Evolutionary conservation across 2,329 filamentous ascomycete genomes (phyloP).

Genomic region (Curvularia spicifera): DNA sequence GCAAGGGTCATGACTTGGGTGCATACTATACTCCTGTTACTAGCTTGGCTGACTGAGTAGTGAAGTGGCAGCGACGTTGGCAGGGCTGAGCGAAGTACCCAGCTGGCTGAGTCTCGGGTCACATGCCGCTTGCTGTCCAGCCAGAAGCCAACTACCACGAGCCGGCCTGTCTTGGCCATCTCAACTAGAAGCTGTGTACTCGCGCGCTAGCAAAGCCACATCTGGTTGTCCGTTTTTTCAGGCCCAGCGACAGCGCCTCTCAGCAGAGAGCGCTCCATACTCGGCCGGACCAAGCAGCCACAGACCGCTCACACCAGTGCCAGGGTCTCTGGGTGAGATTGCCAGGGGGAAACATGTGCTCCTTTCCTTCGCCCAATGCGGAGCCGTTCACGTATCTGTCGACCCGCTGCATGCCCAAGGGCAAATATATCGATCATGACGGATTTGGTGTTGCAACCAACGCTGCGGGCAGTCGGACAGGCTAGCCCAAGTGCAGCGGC

Average conservation of each 20-base stretch:
- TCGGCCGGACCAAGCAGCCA: slow-evolving; percentile 1
- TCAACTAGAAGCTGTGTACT: not conserved
- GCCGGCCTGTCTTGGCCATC: not conserved
- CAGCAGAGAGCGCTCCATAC: not conserved
- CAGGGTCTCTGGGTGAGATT: not conserved
- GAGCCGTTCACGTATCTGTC: slow-evolving; percentile 2
- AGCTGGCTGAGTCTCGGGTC: not conserved
- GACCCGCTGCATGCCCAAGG: not conserved
- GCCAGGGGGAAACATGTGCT: not conserved
- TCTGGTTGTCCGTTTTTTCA: not conserved
- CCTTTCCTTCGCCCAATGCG: not conserved
- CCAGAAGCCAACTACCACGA: not conserved
- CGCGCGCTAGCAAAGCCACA: not conserved
- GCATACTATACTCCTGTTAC: not conserved
- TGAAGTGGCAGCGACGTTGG: not conserved
- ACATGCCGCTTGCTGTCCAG: not conserved
- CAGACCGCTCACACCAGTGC: not conserved
- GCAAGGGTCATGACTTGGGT: not conserved
- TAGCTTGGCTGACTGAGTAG: no score
- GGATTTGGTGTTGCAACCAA: slow-evolving; percentile 1
- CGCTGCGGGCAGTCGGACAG: not conserved
- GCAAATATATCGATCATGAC: not conserved
- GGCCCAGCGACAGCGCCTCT: slow-evolving; percentile 6
- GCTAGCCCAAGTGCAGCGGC: not conserved
- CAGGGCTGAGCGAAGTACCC: not conserved